Conservation (phyloP, 208 protist genomes). For the Herpetomonas muscarum region DNA sequence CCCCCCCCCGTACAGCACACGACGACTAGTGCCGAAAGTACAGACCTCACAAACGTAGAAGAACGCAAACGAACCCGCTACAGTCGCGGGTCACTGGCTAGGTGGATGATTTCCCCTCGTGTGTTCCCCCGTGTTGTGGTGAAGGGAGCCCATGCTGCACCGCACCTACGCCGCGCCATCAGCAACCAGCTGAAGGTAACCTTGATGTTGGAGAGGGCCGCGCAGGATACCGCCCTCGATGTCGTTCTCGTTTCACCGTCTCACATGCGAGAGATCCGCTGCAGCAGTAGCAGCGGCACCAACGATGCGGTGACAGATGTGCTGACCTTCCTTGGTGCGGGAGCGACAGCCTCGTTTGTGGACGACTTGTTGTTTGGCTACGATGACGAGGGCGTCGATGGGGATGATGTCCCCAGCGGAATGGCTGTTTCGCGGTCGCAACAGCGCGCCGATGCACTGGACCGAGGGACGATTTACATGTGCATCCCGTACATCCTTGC, state of each 20-base stretch:
- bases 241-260: constrained; percentile 35
- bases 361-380: constrained; percentile 52
- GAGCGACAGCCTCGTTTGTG: constrained; percentile 8
- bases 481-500: constrained; percentile 62
- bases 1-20: too few relatives aligned
- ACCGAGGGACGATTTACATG: constrained; percentile 70
- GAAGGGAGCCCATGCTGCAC: constrained; percentile 19
- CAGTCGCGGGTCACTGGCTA: too few relatives aligned
- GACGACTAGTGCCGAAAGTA: too few relatives aligned
- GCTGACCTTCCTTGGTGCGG: constrained; percentile 56
- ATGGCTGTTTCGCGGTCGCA: not conserved
- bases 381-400: not conserved
- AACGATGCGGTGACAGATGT: constrained; percentile 65
- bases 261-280: constrained; percentile 61
- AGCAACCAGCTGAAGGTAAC: constrained; percentile 27
- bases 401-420: not conserved
- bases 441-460: constrained; percentile 21
- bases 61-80: too few relatives aligned
- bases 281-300: constrained; percentile 27
- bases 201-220: constrained; percentile 36
- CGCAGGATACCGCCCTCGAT: constrained; percentile 37
- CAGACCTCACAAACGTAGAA: too few relatives aligned
- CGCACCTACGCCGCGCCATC: constrained; percentile 22
- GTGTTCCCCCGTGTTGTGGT: constrained; percentile 38
- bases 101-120: constrained; percentile 4